Base-by-base conservation (phyloP, 768 basidiomycete species). In the Trametes punicea region DNA sequence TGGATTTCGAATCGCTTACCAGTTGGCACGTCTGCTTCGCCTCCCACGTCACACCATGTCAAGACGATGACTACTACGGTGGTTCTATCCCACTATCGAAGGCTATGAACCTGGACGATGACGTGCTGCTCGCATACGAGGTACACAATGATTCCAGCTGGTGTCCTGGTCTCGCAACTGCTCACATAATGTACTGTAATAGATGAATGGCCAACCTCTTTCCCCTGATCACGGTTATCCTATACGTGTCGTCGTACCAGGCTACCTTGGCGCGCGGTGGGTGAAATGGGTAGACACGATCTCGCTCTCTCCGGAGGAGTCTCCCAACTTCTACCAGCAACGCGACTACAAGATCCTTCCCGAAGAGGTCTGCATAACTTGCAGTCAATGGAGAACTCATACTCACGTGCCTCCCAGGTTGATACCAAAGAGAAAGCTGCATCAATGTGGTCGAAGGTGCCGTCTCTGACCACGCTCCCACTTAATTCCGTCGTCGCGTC, bases 241-340 rank as follows among this genome's bases (percentile, higher is more conserved):
- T 3, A 62, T 89, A 23, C 81, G 87, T n/a, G 69, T 85, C 7
- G 79, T 88, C 36, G 82, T 83, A 1, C 87, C 87, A 0, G 87
- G 87, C 3, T 80, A 77, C 62, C 73, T 81, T 15, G 87, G 87
- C 6, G 87, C 84, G 27, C 80, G 87, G 10, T 87, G 85, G 84
- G 85, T 87, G 7, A 88, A 89, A 73, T 89, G 87, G 87, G 73
- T 87, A 0, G 83, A 86, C 62, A 80, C 73, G 0, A 81, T 88
- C 62, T 70, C 75, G 25, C 64, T 87, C 54, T 79, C 83, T 4
- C 61, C 67, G 0, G 65, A 69, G 6, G 85, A 88, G 69, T 85
- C 84, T 1, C 75, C 78, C 27, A 87, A 84, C 64, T 87, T 81
- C 67, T 88, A 87, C 64, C 85, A 88, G 60, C 84, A 87, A 66